phyloP scores from a whole-genome alignment of 139 green algal genomes.

The Eudorina sp. region DNA sequence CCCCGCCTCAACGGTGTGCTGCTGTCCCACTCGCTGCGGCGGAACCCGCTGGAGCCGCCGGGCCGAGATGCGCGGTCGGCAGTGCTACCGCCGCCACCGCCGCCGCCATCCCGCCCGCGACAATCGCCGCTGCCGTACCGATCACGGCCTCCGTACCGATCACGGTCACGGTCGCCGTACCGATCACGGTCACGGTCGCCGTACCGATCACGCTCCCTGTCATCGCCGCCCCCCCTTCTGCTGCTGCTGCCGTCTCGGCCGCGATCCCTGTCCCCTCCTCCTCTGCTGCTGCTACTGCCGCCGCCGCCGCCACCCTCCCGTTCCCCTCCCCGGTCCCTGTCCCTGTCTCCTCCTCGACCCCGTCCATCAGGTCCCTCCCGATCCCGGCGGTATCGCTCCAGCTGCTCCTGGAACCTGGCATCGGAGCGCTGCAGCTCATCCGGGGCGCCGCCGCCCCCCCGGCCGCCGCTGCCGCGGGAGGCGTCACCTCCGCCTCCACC shows the following conservation, averaged over 20 bases:
- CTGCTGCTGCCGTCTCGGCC: constrained; percentile 25
- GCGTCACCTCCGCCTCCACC: background rate
- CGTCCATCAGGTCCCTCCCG: background rate
- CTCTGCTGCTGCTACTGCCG: background rate
- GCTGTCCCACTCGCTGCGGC: constrained; percentile 14
- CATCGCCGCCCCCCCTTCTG: background rate
- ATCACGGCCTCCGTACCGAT: background rate
- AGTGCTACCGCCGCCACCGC: background rate
- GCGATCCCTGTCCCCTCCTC: constrained; percentile 11
- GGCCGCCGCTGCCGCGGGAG: background rate
- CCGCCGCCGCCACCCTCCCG: background rate
- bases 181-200: constrained; percentile 4
- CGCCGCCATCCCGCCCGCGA: constrained; percentile 6
- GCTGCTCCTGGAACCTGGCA: constrained; percentile 7
- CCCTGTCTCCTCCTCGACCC: no score
- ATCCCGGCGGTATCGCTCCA: constrained; percentile 15
- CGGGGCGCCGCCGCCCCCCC: background rate
- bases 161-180: constrained; percentile 14
- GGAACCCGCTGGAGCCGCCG: constrained; percentile 20
- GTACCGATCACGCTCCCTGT: background rate
- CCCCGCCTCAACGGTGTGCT: constrained; percentile 13
- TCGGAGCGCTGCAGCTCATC: constrained; percentile 23
- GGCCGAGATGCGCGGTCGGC: background rate
- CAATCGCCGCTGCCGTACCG: constrained; percentile 20
- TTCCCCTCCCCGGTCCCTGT: constrained; percentile 2